Base-by-base conservation (phyloP, 768 basidiomycete genomes). In the Rhodotorula graminis region DNA sequence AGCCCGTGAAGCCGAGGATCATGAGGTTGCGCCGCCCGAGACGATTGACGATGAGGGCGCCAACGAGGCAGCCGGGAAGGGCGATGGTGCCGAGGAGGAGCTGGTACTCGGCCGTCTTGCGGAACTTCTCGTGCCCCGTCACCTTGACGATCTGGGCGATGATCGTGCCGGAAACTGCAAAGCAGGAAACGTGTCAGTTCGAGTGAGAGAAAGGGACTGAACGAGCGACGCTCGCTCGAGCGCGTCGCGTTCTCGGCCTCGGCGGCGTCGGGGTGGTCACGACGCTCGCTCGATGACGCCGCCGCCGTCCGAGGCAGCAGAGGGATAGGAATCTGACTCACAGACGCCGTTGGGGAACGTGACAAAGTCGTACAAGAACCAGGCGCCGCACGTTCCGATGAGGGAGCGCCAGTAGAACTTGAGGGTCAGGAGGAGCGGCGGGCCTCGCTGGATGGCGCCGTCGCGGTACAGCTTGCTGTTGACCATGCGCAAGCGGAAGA, bases 401-500 rank as follows among this genome's bases (percentile, higher is more conserved):
- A 91, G 80, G 42, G 86, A 62, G 72, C 81, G 85, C 89, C 89
- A 90, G 60, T 77, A 72, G 79, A 90, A 90, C 31, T 84, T 81
- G 64, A 88, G 2, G 19, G 87, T 85, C 33, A 90, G 82, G 68
- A 73, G 70, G 78, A 90, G 90, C 12, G 89, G 89, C 27, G 89
- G 87, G 27, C 58, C 42, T 14, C 37, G 8, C 64, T 74, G 72
- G 50, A 78, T 75, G 2, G 77, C 77, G 27, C 64, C 40, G 52
- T 70, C 65, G 55, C 74, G 76, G 61, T 76, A 76, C 1, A 76
- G 67, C 89, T 64, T 84, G 23, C 88, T 85, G 76, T 85, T 89
- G 75, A 90, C 79, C 89, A 90, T 91, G 64, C 86, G 84, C 76
- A 89, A 80, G 65, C 90, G 88, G 82, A 89, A 89, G 79, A 86